A percentile compares a stretch with the other conserved stretches of the same genome.
phyloP scores from a whole-genome alignment of 2,329 filamentous ascomycete species.

The Tothia fuscella region DNA sequence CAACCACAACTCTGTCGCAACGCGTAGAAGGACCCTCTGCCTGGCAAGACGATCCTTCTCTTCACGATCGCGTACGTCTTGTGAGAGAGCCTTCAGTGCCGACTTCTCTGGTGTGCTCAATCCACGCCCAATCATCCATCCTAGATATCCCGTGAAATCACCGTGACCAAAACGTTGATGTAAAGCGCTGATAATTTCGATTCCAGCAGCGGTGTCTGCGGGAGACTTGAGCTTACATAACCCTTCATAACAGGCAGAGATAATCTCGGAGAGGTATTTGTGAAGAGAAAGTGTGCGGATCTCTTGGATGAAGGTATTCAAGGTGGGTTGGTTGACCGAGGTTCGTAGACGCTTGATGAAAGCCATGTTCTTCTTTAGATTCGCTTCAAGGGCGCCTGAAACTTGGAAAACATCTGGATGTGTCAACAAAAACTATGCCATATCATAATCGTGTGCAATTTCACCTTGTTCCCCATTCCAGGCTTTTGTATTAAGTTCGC shows the following conservation, averaged over 20 bases:
- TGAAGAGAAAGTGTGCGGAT: slow-evolving; percentile 82
- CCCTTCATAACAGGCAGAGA: slow-evolving; percentile 90
- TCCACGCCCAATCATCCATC: slow-evolving; percentile 84
- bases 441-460: slow-evolving; percentile 15
- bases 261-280: slow-evolving; percentile 95
- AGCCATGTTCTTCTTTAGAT: slow-evolving; percentile 94
- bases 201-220: slow-evolving; percentile 80
- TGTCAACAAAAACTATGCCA: slow-evolving; percentile 3
- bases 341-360: slow-evolving; percentile 95
- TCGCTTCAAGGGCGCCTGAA: slow-evolving; percentile 75
- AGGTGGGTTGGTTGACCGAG: slow-evolving; percentile 66
- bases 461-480: slow-evolving; percentile 84
- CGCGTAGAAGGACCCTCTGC: slow-evolving; percentile 73
- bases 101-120: slow-evolving; percentile 84
- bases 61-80: slow-evolving; percentile 82
- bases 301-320: slow-evolving; percentile 77
- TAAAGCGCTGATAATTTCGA: slow-evolving; percentile 88
- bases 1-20: slow-evolving; percentile 94
- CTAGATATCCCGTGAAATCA: slow-evolving; percentile 84
- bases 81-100: slow-evolving; percentile 62
- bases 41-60: slow-evolving; percentile 85
- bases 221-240: slow-evolving; percentile 83
- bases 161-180: slow-evolving; percentile 86
- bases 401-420: slow-evolving; percentile 62
- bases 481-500: slow-evolving; percentile 72